These are phyloP conservation scores for Trichomonascaceae sp. DNA, from an alignment of 1,139 yeast genomes.

Conservation along the genomic window DNA sequence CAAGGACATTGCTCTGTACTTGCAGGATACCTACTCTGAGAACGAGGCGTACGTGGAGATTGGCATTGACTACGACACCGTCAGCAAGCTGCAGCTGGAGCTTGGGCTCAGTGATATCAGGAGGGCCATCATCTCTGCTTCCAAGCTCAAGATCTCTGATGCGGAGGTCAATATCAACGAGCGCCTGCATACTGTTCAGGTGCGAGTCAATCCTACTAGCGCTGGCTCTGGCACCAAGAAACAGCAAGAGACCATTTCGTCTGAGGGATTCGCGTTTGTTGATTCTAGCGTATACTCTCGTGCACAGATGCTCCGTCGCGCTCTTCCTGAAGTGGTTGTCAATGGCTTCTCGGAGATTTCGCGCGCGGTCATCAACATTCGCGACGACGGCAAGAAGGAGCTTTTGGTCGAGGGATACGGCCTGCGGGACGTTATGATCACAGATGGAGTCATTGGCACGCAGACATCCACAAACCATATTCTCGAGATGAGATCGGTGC, in stretches of 20 bases:
- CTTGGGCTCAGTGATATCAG: conserved; percentile 78
- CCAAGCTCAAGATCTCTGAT: conserved; percentile 71
- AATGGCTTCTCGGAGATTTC: conserved; percentile 86
- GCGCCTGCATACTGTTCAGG: conserved; percentile 48
- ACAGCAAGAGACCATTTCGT: conserved; percentile 11
- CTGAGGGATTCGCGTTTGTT: conserved; percentile 27
- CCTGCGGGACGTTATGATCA: conserved; percentile 87
- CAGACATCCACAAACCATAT: conserved; percentile 87
- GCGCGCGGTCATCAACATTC: conserved; percentile 91
- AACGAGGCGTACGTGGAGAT: conserved; percentile 68
- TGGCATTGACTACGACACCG: conserved; percentile 69
- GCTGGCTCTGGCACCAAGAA: conserved; percentile 28
- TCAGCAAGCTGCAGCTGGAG: conserved; percentile 83
- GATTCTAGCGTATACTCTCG: conserved; percentile 63
- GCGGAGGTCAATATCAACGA: conserved; percentile 63
- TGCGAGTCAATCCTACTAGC: conserved; percentile 55
- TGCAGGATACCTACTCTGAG: conserved; percentile 88
- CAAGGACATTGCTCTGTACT: conserved; percentile 74
- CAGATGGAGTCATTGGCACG: conserved; percentile 89
- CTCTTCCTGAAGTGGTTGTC: conserved; percentile 74
- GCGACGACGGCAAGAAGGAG: conserved; percentile 75
- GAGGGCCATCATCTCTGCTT: conserved; percentile 67
- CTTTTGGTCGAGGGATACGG: conserved; percentile 97
- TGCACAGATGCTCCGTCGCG: conserved; percentile 80
- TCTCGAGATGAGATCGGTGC: conserved; percentile 73